Evolutionary conservation across 2,329 filamentous ascomycete genomes (phyloP).

Genomic region (Ambrosiella beaveri): DNA sequence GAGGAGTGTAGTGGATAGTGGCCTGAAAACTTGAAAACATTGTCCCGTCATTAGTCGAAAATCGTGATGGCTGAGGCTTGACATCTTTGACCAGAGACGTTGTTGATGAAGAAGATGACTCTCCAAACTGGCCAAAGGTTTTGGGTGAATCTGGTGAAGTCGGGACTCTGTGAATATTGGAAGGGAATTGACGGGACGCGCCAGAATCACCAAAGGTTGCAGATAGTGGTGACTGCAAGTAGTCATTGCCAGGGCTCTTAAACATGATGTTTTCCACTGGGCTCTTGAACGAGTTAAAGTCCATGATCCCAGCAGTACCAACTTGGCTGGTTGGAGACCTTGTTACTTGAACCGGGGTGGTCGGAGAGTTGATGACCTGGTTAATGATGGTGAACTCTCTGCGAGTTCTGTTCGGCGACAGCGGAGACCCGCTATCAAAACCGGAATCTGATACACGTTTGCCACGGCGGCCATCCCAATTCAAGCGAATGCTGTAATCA

Average conservation of each 20-base stretch:
- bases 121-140: not conserved
- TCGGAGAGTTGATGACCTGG: conserved; percentile 15
- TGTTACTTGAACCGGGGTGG: conserved; percentile 1
- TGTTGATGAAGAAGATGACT: conserved; percentile 2
- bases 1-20: not conserved
- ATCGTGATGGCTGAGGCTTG: not conserved
- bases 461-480: conserved; percentile 52
- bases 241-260: not conserved
- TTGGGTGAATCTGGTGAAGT: conserved; percentile 5
- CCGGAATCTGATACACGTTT: conserved; percentile 14
- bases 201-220: not conserved
- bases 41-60: not conserved
- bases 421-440: conserved; percentile 7
- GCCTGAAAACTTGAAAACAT: conserved; percentile 11
- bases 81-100: not conserved
- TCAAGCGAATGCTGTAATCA: conserved; percentile 66
- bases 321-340: conserved; percentile 2
- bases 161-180: conserved; percentile 4
- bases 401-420: conserved; percentile 18
- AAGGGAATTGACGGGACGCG: not conserved
- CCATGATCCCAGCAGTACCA: not conserved
- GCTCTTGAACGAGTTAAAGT: conserved; percentile 6
- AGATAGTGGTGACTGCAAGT: conserved; percentile 1
- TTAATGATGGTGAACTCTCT: conserved; percentile 22
- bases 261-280: conserved; percentile 3